phyloP scores from a whole-genome alignment of 2,329 filamentous ascomycete species.

The Fusarium haematococcum region DNA sequence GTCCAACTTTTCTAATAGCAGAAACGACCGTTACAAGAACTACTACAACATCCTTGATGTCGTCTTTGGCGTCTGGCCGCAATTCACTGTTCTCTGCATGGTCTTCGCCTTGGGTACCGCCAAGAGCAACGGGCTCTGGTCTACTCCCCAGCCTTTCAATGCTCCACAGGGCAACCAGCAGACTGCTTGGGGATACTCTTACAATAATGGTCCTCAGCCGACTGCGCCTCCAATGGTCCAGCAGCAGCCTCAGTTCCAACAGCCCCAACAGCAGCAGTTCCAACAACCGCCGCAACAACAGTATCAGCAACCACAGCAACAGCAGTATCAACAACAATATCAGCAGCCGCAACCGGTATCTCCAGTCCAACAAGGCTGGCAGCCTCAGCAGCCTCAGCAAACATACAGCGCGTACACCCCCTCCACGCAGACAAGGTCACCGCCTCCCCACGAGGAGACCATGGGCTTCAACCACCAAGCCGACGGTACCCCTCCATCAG shows the following conservation, averaged over 20 bases:
- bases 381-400: not conserved
- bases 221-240: slow-evolving; percentile 10
- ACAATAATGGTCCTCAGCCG: slow-evolving; percentile 14
- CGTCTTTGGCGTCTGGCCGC: slow-evolving; percentile 41
- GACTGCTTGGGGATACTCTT: slow-evolving; percentile 35
- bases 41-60: slow-evolving; percentile 38
- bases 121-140: slow-evolving; percentile 45
- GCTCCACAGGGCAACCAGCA: slow-evolving; percentile 15
- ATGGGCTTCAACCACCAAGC: slow-evolving; percentile 50
- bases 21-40: not conserved
- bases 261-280: not conserved
- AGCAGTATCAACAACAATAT: not conserved
- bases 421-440: slow-evolving; percentile 18
- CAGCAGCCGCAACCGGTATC: not conserved
- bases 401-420: not conserved
- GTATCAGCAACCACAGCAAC: slow-evolving; percentile 2
- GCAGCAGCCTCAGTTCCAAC: slow-evolving; percentile 8
- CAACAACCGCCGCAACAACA: not conserved
- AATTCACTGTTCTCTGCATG: slow-evolving; percentile 42
- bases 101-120: slow-evolving; percentile 44
- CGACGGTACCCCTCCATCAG: slow-evolving; percentile 41
- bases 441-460: slow-evolving; percentile 44
- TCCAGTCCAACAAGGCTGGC: not conserved
- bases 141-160: slow-evolving; percentile 32
- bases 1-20: slow-evolving; percentile 6